These are phyloP conservation scores for Antrodiella citrinella DNA, from an alignment of 768 basidiomycete genomes.

Conservation along the genomic window DNA sequence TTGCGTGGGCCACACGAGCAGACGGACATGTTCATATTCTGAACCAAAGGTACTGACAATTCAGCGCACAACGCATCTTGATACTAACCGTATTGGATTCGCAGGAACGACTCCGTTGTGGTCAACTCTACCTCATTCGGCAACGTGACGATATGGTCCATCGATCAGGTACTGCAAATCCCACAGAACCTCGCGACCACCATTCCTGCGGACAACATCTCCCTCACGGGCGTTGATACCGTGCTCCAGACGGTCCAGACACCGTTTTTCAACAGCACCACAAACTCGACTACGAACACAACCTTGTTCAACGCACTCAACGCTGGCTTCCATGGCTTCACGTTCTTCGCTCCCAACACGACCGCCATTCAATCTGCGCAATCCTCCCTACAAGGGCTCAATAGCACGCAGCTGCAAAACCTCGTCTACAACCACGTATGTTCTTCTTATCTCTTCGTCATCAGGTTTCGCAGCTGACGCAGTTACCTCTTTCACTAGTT, in stretches of 20 bases:
- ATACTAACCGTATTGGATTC: not conserved
- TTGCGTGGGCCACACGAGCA: slow-evolving; percentile 34
- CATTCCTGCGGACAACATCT: slow-evolving; percentile 34
- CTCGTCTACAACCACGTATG: slow-evolving; percentile 57
- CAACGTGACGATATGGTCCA: slow-evolving; percentile 38
- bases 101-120: slow-evolving; percentile 26
- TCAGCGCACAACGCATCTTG: too few relatives aligned
- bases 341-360: slow-evolving; percentile 59
- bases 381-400: slow-evolving; percentile 29
- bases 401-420: slow-evolving; percentile 35
- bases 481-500: slow-evolving; percentile 26
- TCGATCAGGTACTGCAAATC: slow-evolving; percentile 42
- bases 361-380: slow-evolving; percentile 35
- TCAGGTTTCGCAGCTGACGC: not conserved
- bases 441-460: slow-evolving; percentile 3
- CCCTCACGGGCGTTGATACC: slow-evolving; percentile 27
- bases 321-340: slow-evolving; percentile 40
- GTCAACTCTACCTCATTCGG: slow-evolving; percentile 30
- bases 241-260: slow-evolving; percentile 18
- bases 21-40: slow-evolving; percentile 36
- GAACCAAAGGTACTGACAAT: slow-evolving; percentile 38
- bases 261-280: slow-evolving; percentile 19
- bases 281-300: slow-evolving; percentile 27
- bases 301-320: slow-evolving; percentile 30
- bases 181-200: slow-evolving; percentile 41